Evolutionary conservation across 371 early-diverging fungal species (phyloP), one percentile per base, ranked within the genome.

Genomic region (Dinochytrium kinnereticum): DNA sequence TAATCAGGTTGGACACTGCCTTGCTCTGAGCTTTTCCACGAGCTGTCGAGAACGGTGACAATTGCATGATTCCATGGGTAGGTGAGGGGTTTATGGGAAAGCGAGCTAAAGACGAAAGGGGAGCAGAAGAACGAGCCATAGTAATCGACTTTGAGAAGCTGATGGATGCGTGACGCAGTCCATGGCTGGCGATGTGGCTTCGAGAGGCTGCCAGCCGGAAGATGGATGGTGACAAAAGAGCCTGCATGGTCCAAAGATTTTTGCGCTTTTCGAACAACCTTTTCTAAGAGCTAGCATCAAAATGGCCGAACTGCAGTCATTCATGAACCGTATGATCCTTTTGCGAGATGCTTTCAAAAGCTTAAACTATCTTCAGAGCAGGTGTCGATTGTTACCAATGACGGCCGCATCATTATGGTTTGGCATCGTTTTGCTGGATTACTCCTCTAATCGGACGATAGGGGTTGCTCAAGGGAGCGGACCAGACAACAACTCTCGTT

Each of bases 401-500:
- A 74, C 31, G 74, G 74, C 1, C 61, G 74, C 13, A 59, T 68
- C 33, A 69, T 74, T 31, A 24, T 74, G 69, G 74, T 71, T 24
- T 17, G 57, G 2, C 33, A 3, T 24, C 7, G 33, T 7, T 13
- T 10, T 44, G 13, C 40, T 39, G 19, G 19, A 39, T 28, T 49
- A 13, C 3, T 44, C 28, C 15, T 49, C 21, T 39, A 19, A n/a
- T 24, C 13, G 15, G 40, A 3, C 13, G 5, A 28, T 66, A 83
- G 91, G 95, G 95, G 34, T 86, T 79, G 28, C 81, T 94, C 68
- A 86, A 83, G 70, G 95, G 95, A 21, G 87, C 92, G 49, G 95
- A 95, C 84, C 93, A 93, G 72, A 88, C 89, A 7, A 89, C 90
- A 34, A 94, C 94, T 70, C 74, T 94, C 1, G 91, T 95, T 59